phyloP scores from a whole-genome alignment of 345 rosid genomes.

The Moricandia arvensis region DNA sequence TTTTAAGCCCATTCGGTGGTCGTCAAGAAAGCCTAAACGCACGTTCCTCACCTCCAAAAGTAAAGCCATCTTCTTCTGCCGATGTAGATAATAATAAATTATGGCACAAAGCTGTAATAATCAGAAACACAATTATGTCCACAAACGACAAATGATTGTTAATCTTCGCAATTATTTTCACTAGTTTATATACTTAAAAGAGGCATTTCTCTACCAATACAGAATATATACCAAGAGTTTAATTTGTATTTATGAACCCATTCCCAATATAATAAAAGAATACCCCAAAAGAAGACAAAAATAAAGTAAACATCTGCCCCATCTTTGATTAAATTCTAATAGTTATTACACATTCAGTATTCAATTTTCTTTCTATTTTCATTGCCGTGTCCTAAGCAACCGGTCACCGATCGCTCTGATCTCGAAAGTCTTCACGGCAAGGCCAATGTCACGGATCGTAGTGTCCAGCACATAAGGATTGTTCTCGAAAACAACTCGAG shows the following conservation, averaged over 20 bases:
- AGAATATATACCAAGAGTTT: constrained; percentile 1
- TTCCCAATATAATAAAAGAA: constrained; percentile 28
- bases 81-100: too few relatives aligned
- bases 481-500: constrained; percentile 48
- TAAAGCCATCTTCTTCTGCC: too few relatives aligned
- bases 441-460: constrained; percentile 59
- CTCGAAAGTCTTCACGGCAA: constrained; percentile 70
- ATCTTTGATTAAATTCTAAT: not conserved
- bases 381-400: constrained; percentile 70
- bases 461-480: constrained; percentile 71
- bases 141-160: too few relatives aligned
- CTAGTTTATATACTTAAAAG: not conserved
- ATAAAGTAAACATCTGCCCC: constrained; percentile 7
- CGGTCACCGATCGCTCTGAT: constrained; percentile 61
- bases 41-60: too few relatives aligned
- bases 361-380: constrained; percentile 5
- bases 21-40: constrained; percentile 20
- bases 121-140: too few relatives aligned
- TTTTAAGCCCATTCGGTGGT: constrained; percentile 25
- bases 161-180: not conserved
- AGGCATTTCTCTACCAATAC: not conserved
- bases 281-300: constrained; percentile 1
- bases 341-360: constrained; percentile 8
- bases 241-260: constrained; percentile 10
- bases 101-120: too few relatives aligned